A percentile compares a stretch with the other conserved stretches of the same genome.
phyloP scores from a whole-genome alignment of 2,329 filamentous ascomycete species.

The Aspergillus carbonarius region DNA sequence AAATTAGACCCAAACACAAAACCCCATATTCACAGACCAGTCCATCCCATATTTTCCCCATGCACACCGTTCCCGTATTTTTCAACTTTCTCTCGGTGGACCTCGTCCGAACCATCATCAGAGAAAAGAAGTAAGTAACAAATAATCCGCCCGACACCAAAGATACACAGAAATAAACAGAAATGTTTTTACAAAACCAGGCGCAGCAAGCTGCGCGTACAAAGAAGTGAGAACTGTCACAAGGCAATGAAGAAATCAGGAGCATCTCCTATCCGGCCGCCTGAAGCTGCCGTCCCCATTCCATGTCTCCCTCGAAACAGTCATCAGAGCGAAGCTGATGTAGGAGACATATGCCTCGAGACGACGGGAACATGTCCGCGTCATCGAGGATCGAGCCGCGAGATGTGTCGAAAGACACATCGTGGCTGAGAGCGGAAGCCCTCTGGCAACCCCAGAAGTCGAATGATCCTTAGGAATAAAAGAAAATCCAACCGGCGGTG shows the following conservation, averaged over 20 bases:
- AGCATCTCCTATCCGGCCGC: neutral
- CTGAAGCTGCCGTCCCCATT: neutral
- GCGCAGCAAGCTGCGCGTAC: conserved; percentile 1
- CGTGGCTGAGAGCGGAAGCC: neutral
- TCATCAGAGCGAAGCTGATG: neutral
- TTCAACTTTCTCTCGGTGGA: neutral
- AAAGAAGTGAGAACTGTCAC: neutral
- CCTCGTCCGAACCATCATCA: neutral
- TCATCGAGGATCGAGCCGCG: neutral
- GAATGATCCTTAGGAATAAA: neutral
- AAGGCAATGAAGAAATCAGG: neutral
- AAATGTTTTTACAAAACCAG: neutral
- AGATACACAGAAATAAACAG: neutral
- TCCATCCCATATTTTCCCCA: neutral
- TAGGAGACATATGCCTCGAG: neutral
- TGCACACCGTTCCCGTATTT: neutral
- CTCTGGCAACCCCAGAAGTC: neutral
- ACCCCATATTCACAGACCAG: neutral
- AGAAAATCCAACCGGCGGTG: neutral
- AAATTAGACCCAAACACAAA: neutral
- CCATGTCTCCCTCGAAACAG: neutral
- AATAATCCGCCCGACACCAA: neutral
- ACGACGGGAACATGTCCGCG: neutral
- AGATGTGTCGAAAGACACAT: neutral
- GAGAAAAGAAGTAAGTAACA: neutral